Evolutionary conservation across 345 rosid species (phyloP).

Genomic region (Bruguiera parviflora): DNA sequence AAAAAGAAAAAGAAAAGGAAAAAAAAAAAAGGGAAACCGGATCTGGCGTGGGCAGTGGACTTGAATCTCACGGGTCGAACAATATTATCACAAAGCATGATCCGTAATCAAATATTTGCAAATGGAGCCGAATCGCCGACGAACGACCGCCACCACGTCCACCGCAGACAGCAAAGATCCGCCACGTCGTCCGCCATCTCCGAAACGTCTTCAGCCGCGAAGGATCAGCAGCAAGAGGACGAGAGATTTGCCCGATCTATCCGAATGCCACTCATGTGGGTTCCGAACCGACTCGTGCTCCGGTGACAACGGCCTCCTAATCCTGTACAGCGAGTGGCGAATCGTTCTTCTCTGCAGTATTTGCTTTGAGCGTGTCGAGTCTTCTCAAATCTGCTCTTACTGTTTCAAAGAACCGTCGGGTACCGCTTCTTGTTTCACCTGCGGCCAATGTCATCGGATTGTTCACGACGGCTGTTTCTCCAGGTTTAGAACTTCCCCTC

Average conservation of each 20-base stretch:
- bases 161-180: too few species aligned
- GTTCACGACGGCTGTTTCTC: conserved; percentile 42
- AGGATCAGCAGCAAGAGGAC: conserved; percentile 29
- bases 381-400: conserved; percentile 46
- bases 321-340: conserved; percentile 58
- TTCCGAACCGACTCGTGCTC: conserved; percentile 36
- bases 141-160: too few species aligned
- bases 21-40: too few species aligned
- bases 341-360: conserved; percentile 42
- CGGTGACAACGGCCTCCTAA: conserved; percentile 37
- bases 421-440: conserved; percentile 24
- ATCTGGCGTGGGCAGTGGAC: too few species aligned
- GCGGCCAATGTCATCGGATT: conserved; percentile 32
- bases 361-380: conserved; percentile 35
- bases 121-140: too few species aligned
- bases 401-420: conserved; percentile 35
- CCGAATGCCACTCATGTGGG: conserved; percentile 58
- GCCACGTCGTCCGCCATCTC: too few species aligned
- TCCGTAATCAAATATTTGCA: too few species aligned
- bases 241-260: conserved; percentile 49
- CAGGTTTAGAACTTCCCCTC: conserved; percentile 24
- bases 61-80: too few species aligned
- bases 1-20: too few species aligned
- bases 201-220: background rate
- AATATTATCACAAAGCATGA: too few species aligned